These are phyloP conservation scores for Claviceps sorghi DNA, from an alignment of 2,329 filamentous ascomycete genomes.

Conservation along the genomic window DNA sequence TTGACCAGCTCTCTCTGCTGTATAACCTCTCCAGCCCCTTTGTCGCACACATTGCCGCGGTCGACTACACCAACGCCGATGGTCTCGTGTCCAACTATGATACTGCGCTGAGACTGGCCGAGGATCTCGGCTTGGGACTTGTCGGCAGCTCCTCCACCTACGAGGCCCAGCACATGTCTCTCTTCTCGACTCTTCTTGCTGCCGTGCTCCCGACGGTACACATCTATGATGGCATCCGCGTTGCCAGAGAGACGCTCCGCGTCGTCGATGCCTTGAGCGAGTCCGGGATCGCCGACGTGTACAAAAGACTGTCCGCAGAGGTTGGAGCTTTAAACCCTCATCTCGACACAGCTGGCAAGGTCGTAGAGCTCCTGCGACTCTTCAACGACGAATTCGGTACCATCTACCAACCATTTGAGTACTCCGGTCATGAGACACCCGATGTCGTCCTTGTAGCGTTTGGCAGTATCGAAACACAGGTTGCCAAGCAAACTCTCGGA, in stretches of 20 bases:
- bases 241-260: constrained; percentile 67
- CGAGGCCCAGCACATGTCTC: constrained; percentile 87
- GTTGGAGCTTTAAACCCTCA: constrained; percentile 51
- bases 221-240: constrained; percentile 73
- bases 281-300: constrained; percentile 51
- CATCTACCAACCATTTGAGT: constrained; percentile 86
- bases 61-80: constrained; percentile 58
- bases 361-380: constrained; percentile 53
- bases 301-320: constrained; percentile 49
- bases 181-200: constrained; percentile 73
- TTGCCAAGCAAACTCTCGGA: constrained; percentile 66
- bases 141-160: constrained; percentile 76
- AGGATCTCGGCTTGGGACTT: constrained; percentile 79
- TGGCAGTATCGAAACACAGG: constrained; percentile 76
- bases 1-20: constrained; percentile 83
- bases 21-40: constrained; percentile 89
- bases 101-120: constrained; percentile 62
- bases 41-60: constrained; percentile 80
- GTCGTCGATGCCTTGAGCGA: constrained; percentile 72
- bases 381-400: constrained; percentile 90
- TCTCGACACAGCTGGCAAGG: constrained; percentile 57
- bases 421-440: constrained; percentile 67
- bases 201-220: constrained; percentile 70
- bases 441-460: constrained; percentile 83
- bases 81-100: constrained; percentile 81